phyloP scores from a whole-genome alignment of 75 land plant species.

The Cupressus sempervirens region DNA sequence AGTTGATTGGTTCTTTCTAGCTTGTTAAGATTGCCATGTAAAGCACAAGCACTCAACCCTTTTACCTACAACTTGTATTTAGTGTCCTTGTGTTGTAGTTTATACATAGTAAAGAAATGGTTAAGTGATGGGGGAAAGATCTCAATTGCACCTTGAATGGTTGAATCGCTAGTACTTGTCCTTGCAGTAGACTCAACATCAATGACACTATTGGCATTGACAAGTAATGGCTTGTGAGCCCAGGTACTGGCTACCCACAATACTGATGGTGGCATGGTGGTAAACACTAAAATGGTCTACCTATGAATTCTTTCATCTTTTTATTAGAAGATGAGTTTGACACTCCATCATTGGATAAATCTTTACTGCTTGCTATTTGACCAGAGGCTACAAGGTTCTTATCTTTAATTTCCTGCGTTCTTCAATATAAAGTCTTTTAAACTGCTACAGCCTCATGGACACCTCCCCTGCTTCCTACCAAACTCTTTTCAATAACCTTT shows the following conservation, averaged over 20 bases:
- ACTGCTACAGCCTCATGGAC: no score
- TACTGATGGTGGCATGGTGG: constrained; percentile 88
- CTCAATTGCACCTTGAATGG: constrained; percentile 53
- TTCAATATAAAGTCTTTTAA: no score
- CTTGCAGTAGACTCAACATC: constrained; percentile 44
- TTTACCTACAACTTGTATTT: constrained; percentile 85
- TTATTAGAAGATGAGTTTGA: not conserved
- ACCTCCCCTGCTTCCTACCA: no score
- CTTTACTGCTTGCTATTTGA: not conserved
- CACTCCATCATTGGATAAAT: not conserved
- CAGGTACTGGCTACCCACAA: constrained; percentile 81
- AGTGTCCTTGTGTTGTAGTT: constrained; percentile 69
- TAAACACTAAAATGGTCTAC: constrained; percentile 83
- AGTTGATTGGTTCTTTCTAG: constrained; percentile 63
- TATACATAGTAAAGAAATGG: constrained; percentile 70
- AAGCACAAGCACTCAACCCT: constrained; percentile 67
- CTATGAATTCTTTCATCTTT: constrained; percentile 35
- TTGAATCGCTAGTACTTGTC: constrained; percentile 19
- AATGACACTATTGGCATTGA: constrained; percentile 54
- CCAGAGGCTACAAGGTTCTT: constrained; percentile 19
- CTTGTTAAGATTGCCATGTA: constrained; percentile 85
- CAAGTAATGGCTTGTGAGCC: constrained; percentile 75
- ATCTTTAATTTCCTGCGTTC: no score
- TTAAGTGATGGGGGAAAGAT: constrained; percentile 78
- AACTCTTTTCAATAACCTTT: constrained; percentile 50